Evolutionary conservation across 2,329 filamentous ascomycete genomes (phyloP).

Genomic region (Xylaria sp.): DNA sequence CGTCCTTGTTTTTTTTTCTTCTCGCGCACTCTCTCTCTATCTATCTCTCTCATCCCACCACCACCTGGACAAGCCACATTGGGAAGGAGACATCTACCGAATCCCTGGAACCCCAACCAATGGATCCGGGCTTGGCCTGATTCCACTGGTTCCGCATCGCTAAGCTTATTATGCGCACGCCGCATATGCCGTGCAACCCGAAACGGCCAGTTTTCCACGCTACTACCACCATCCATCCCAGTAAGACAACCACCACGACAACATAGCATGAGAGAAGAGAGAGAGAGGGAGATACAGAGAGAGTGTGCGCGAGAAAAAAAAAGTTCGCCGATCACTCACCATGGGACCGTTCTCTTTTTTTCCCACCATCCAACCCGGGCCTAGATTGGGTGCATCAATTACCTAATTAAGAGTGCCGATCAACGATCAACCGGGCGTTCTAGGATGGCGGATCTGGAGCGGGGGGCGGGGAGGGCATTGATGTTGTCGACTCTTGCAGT

Average conservation of each 20-base stretch:
- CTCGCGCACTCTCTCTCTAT: neutral
- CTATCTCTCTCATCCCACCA: neutral
- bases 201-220: constrained; percentile 3
- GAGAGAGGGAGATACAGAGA: too few species aligned
- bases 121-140: constrained; percentile 1
- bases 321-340: too few species aligned
- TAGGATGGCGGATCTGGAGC: neutral
- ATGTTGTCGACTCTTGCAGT: neutral
- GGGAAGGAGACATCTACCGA: neutral
- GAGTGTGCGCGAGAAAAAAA: too few species aligned
- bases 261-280: too few species aligned
- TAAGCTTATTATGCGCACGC: neutral
- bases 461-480: neutral
- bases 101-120: constrained; percentile 1
- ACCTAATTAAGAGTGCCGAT: neutral
- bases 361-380: neutral
- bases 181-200: constrained; percentile 21
- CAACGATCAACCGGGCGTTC: neutral
- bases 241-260: too few species aligned
- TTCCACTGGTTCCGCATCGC: constrained; percentile 10
- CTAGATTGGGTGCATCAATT: neutral
- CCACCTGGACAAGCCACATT: neutral
- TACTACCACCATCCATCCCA: neutral
- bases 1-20: neutral
- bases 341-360: neutral